These are phyloP conservation scores for Platanthera zijinensis DNA, from an alignment of 106 monocot genomes.

Conservation along the genomic window DNA sequence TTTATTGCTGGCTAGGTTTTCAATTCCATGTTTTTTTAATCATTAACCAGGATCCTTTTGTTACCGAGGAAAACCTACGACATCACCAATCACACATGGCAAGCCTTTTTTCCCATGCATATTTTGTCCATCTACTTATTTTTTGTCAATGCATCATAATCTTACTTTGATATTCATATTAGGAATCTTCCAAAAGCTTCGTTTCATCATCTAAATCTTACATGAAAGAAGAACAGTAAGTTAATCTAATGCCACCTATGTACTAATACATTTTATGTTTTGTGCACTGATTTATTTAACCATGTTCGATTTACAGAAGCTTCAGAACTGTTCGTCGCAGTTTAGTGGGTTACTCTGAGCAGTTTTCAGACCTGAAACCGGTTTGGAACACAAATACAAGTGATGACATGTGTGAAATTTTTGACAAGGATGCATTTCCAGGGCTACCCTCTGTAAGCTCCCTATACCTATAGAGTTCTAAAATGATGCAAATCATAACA, in stretches of 20 bases:
- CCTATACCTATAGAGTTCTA: neutral
- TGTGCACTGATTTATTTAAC: neutral
- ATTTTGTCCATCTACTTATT: no score
- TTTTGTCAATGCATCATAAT: neutral
- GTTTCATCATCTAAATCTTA: conserved; percentile 12
- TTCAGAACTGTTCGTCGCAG: conserved; percentile 9
- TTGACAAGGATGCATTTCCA: conserved; percentile 35
- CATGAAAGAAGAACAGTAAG: conserved; percentile 32
- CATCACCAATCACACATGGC: conserved; percentile 19
- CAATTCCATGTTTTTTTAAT: neutral
- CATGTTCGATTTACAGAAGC: neutral
- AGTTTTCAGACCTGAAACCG: conserved; percentile 21
- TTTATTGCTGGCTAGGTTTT: neutral
- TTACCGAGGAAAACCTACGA: conserved; percentile 32
- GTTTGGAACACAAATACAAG: conserved; percentile 35
- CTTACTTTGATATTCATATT: neutral
- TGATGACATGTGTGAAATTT: conserved; percentile 55
- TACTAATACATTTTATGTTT: neutral
- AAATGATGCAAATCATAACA: neutral
- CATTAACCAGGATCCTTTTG: conserved; percentile 53
- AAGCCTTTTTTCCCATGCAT: conserved; percentile 7
- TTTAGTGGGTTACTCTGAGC: conserved; percentile 18
- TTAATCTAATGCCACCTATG: neutral
- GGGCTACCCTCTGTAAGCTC: conserved; percentile 43
- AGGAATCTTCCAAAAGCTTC: conserved; percentile 26